Percentiles rank a stretch among this genome's conserved stretches.
Conservation (phyloP, 208 protist genomes). For the Naegleria gruberi region DNA sequence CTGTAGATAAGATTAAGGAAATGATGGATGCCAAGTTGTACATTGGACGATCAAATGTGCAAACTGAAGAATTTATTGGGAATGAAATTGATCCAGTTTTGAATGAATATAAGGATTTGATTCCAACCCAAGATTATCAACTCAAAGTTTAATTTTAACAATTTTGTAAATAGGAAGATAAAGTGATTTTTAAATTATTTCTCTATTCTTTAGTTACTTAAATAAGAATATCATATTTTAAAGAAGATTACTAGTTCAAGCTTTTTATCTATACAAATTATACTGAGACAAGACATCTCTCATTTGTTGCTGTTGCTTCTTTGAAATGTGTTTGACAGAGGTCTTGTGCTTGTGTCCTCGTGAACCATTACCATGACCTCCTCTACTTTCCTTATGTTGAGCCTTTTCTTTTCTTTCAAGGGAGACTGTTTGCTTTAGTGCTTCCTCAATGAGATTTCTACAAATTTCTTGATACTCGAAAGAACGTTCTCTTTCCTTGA, state of each 20-base stretch:
- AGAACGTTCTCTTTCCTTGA: constrained; percentile 49
- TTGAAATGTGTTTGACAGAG: background rate
- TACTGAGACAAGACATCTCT: background rate
- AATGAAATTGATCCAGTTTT: constrained; percentile 40
- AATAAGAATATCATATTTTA: no score
- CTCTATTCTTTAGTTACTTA: background rate
- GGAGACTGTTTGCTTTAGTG: background rate
- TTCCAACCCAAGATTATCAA: background rate
- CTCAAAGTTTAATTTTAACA: background rate
- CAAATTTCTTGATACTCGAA: background rate
- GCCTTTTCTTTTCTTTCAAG: background rate
- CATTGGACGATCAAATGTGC: constrained; percentile 37
- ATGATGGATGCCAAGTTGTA: constrained; percentile 40
- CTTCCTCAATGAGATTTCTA: background rate
- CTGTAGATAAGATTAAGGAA: constrained; percentile 28
- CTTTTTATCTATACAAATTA: background rate
- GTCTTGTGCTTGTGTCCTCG: background rate
- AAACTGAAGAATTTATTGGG: constrained; percentile 38
- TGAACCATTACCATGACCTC: background rate
- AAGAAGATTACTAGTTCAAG: background rate
- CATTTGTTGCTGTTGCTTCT: background rate
- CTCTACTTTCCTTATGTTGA: background rate
- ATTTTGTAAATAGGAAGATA: no score
- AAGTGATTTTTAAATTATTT: background rate
- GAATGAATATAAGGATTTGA: constrained; percentile 12